Percentiles rank a stretch among this genome's conserved stretches.
Conservation (phyloP, 1,284 basidiomycete genomes). For the Lignosus rhinocerotis region DNA sequence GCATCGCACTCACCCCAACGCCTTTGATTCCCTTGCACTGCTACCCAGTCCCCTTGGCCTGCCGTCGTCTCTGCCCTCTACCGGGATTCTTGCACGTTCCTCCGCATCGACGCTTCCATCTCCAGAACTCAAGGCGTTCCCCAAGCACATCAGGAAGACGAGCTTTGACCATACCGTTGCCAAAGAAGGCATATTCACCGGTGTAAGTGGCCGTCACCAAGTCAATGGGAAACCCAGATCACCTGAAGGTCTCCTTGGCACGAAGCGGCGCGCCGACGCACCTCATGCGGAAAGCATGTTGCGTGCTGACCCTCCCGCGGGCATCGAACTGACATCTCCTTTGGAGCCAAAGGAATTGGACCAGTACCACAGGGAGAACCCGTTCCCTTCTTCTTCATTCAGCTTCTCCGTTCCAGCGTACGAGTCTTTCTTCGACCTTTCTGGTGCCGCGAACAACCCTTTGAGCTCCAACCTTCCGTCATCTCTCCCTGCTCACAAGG, state of each 20-base stretch:
- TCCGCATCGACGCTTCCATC: conserved; percentile 40
- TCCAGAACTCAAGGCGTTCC: conserved; percentile 60
- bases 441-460: conserved; percentile 17
- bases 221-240: conserved; percentile 73
- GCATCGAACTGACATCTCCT: conserved; percentile 41
- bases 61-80: conserved; percentile 68
- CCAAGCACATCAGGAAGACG: conserved; percentile 85
- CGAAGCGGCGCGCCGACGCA: conserved; percentile 74
- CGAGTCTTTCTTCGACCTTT: conserved; percentile 66
- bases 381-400: conserved; percentile 76
- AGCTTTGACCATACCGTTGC: conserved; percentile 89
- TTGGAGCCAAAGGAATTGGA: conserved; percentile 31
- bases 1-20: conserved; percentile 22
- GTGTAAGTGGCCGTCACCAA: conserved; percentile 69
- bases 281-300: conserved; percentile 75
- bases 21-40: conserved; percentile 40
- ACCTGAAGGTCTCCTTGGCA: conserved; percentile 60
- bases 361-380: conserved; percentile 34
- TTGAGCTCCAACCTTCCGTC: conserved; percentile 21
- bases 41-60: conserved; percentile 54
- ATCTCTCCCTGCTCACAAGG: conserved; percentile 26
- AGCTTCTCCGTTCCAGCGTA: conserved; percentile 76
- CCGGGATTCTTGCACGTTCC: conserved; percentile 52
- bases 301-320: conserved; percentile 70
- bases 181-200: conserved; percentile 60